phyloP scores from a whole-genome alignment of 2,329 filamentous ascomycete species.

The Microsporum ferrugineum region DNA sequence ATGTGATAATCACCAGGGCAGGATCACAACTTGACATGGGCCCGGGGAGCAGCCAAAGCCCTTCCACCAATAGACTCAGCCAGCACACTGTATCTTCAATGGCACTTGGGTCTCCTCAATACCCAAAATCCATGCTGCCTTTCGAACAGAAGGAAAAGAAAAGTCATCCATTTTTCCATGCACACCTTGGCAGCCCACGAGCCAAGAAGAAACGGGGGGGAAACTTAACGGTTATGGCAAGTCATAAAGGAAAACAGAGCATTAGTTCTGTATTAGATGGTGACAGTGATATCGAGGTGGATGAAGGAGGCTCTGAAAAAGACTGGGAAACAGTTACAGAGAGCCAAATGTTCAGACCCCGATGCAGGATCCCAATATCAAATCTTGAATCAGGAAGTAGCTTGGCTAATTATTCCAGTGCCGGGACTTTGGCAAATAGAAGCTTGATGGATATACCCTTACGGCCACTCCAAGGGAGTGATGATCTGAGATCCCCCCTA shows the following conservation, averaged over 20 bases:
- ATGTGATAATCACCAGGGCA: background rate
- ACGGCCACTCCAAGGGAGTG: background rate
- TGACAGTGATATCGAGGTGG: conserved; percentile 5
- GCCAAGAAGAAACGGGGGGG: background rate
- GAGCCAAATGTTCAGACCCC: conserved; percentile 13
- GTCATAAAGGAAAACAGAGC: background rate
- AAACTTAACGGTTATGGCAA: background rate
- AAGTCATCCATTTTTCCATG: conserved; percentile 8
- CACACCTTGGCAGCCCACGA: conserved; percentile 3
- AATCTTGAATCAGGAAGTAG: conserved; percentile 17
- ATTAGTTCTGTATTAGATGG: background rate
- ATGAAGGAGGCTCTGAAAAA: conserved; percentile 8
- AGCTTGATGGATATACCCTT: background rate
- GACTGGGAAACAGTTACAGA: conserved; percentile 21
- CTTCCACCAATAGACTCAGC: conserved; percentile 13
- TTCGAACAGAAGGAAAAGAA: conserved; percentile 4
- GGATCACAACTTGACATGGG: background rate
- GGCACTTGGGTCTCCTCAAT: conserved; percentile 8
- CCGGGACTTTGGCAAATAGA: conserved; percentile 13
- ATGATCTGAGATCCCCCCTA: background rate
- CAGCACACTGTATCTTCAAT: conserved; percentile 9
- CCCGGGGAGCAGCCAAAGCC: conserved; percentile 14
- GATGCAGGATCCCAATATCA: conserved; percentile 3
- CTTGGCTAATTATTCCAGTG: conserved; percentile 19
- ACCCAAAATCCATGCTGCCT: conserved; percentile 7